Percentiles rank a stretch among this genome's conserved stretches.
phyloP scores from a whole-genome alignment of 768 basidiomycete species.

The Tricholoma flavovirens region DNA sequence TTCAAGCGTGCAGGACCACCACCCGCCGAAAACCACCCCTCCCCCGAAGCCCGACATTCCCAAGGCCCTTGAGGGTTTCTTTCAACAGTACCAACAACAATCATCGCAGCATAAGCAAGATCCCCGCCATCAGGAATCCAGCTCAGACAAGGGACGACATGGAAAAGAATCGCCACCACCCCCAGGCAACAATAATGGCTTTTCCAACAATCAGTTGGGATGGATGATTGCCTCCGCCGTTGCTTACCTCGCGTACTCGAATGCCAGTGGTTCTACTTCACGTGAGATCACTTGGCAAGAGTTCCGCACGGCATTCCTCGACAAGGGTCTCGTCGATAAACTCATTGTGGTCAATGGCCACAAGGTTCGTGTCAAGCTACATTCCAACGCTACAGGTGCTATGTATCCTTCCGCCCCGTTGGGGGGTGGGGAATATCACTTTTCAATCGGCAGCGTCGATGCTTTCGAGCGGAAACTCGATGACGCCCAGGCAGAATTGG shows the following conservation, averaged over 20 bases:
- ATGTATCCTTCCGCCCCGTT: conserved; percentile 60
- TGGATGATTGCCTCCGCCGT: conserved; percentile 51
- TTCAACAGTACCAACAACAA: conserved; percentile 57
- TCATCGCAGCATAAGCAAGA: conserved; percentile 34
- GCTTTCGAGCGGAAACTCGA: conserved; percentile 94
- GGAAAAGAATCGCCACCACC: conserved; percentile 43
- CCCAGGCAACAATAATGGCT: conserved; percentile 41
- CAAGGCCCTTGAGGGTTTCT: conserved; percentile 73
- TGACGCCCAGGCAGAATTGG: conserved; percentile 87
- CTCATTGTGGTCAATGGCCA: conserved; percentile 87
- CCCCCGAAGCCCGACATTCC: conserved; percentile 44
- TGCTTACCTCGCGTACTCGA: conserved; percentile 61
- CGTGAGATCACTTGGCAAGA: conserved; percentile 99
- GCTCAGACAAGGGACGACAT: conserved; percentile 33
- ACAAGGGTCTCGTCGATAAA: conserved; percentile 93
- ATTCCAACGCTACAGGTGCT: conserved; percentile 79
- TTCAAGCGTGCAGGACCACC: conserved; percentile 1
- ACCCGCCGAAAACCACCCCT: conserved; percentile 10
- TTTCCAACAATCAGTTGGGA: conserved; percentile 50
- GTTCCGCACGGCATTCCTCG: conserved; percentile 94
- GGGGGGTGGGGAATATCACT: conserved; percentile 70
- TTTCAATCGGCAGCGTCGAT: conserved; percentile 97
- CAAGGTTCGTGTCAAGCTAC: conserved; percentile 87
- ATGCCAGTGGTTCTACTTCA: conserved; percentile 47
- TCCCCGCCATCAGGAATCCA: conserved; percentile 26